Conservation (phyloP, 2,329 filamentous ascomycete species). For the Macroventuria anomochaeta region DNA sequence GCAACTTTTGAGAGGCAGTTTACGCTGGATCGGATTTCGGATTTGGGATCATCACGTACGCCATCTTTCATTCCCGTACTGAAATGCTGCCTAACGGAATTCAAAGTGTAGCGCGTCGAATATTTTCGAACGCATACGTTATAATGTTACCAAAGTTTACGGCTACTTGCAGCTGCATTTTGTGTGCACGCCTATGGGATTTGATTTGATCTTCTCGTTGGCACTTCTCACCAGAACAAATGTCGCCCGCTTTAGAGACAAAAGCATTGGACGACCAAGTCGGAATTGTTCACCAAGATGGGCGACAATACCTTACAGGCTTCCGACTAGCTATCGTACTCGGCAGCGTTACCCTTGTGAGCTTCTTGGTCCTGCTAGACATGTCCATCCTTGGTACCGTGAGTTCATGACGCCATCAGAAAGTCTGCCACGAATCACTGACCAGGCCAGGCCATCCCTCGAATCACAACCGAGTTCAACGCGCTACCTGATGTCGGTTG, state of each 20-base stretch:
- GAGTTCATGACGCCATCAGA: background rate
- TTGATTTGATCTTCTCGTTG: background rate
- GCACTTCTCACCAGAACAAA: background rate
- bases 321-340: constrained; percentile 23
- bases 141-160: too few species aligned
- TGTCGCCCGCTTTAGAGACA: background rate
- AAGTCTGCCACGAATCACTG: background rate
- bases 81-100: background rate
- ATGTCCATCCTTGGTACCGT: constrained; percentile 38
- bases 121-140: too few species aligned
- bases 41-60: background rate
- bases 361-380: constrained; percentile 33
- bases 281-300: background rate
- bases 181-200: too few species aligned
- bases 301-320: constrained; percentile 18
- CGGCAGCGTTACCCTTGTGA: constrained; percentile 26
- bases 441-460: constrained; percentile 30
- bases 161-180: too few species aligned
- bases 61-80: background rate
- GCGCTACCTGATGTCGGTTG: constrained; percentile 35
- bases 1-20: constrained; percentile 14
- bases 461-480: constrained; percentile 35
- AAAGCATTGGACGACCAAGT: background rate
- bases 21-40: background rate
- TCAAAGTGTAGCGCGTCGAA: background rate